Evolutionary conservation across 1,139 yeast species (phyloP).

Genomic region (Blastobotrys serpentis): DNA sequence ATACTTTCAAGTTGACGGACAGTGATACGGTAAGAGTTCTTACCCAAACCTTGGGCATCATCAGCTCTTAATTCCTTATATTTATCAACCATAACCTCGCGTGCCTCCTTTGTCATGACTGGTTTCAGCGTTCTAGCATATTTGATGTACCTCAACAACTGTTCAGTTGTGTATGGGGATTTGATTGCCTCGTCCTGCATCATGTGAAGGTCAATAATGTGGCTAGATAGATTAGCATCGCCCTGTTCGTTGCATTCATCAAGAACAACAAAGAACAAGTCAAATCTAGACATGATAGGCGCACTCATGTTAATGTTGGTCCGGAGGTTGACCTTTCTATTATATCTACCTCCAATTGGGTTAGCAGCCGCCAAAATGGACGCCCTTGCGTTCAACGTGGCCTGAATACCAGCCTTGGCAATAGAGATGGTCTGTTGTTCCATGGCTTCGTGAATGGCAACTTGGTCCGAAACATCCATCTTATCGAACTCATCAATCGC

Average conservation of each 20-base stretch:
- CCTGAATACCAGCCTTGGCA: conserved; percentile 98
- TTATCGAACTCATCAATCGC: conserved; percentile 98
- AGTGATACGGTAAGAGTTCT: conserved; percentile 85
- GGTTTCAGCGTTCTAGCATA: conserved; percentile 96
- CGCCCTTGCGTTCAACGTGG: conserved; percentile 93
- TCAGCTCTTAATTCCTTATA: conserved; percentile 87
- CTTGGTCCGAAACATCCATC: conserved; percentile 95
- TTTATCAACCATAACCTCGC: conserved; percentile 71
- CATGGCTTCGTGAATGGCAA: conserved; percentile 99
- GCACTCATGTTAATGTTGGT: conserved; percentile 97
- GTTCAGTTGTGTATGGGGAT: conserved; percentile 89
- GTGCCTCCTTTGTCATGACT: conserved; percentile 75
- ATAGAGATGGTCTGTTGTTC: conserved; percentile 98
- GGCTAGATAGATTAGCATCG: conserved; percentile 87
- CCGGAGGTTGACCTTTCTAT: conserved; percentile 77
- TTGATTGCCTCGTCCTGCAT: conserved; percentile 83
- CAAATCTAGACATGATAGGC: conserved; percentile 98
- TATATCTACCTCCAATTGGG: conserved; percentile 94
- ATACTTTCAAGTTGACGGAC: conserved; percentile 93
- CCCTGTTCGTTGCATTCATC: conserved; percentile 93
- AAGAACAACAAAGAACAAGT: conserved; percentile 86
- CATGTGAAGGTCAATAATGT: conserved; percentile 92
- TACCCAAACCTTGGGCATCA: conserved; percentile 89
- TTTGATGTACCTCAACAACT: conserved; percentile 80
- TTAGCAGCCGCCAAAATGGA: conserved; percentile 97